Conservation (phyloP, 345 rosid species). For the Sapria himalayana region DNA sequence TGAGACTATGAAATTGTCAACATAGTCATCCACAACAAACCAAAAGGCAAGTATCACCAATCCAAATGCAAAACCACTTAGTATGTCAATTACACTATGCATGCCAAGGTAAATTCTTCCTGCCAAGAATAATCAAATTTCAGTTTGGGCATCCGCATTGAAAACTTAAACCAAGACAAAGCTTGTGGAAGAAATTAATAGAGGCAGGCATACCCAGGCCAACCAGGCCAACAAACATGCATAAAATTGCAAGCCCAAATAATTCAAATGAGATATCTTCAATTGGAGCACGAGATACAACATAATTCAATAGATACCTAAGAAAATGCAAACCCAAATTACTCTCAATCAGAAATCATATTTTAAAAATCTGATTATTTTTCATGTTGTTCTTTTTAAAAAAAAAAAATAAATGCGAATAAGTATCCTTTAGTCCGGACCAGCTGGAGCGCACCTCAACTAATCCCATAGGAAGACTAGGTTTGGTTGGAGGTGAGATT, state of each 20-base stretch:
- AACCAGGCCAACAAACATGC: slow-evolving; percentile 43
- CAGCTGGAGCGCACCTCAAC: too few relatives aligned
- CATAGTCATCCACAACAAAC: slow-evolving; percentile 33
- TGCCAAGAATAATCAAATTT: slow-evolving; percentile 22
- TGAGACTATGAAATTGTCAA: slow-evolving; percentile 48
- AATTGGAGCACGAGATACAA: slow-evolving; percentile 19
- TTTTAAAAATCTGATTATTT: too few relatives aligned
- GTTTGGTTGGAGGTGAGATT: too few relatives aligned
- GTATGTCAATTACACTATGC: slow-evolving; percentile 77
- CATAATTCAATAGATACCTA: slow-evolving; percentile 63
- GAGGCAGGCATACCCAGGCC: slow-evolving; percentile 52
- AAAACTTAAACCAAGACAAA: slow-evolving; percentile 2
- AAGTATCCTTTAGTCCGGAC: too few relatives aligned
- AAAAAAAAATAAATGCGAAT: too few relatives aligned
- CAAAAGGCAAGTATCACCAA: slow-evolving; percentile 46
- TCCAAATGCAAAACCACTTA: slow-evolving; percentile 59
- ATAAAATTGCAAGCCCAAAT: slow-evolving; percentile 38
- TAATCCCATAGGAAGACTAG: too few relatives aligned
- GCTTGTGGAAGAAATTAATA: slow-evolving; percentile 5
- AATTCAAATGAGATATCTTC: slow-evolving; percentile 17
- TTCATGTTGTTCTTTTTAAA: too few relatives aligned
- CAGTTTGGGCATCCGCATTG: neutral
- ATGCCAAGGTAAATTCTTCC: slow-evolving; percentile 98
- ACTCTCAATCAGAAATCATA: too few relatives aligned
- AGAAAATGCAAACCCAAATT: slow-evolving; percentile 3